Evolutionary conservation across 2,329 filamentous ascomycete species (phyloP), one percentile per base, ranked within the genome.

Genomic region (Ophiosphaerella narmari): DNA sequence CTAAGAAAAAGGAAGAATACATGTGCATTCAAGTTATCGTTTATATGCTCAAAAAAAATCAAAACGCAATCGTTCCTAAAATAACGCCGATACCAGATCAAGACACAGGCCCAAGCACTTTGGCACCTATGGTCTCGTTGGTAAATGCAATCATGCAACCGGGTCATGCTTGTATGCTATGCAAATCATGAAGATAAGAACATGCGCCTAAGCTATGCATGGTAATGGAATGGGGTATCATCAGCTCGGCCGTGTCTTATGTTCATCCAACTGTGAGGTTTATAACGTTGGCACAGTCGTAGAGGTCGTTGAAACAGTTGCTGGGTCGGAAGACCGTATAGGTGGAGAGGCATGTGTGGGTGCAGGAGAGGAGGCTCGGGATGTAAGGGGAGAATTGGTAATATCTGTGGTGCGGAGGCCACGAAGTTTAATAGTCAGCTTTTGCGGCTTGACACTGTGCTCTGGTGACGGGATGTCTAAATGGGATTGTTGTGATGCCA

Each of bases 71-170:
- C 18, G 44, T 42, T 42, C 21, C 31, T 31, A 33, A 42, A 46
- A 54, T 46, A 68, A 70, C 67, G 62, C 66, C 67, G 50, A 51
- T 63, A 61, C 63, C 61, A 60, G 53, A 49, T 45, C 57, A 58
- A 57, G 49, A 59, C 50, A 44, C 51, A 57, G 61, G 66, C 66
- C 68, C 68, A 70, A 71, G 68, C 68, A 70, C 68, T 71, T 71
- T 68, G 68, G 68, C 63, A 67, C 68, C 66, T 43, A 54, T 57
- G 54, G 44, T 56, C 54, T 60, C 55, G 55, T 53, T 58, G 52
- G 57, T 48, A 62, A 63, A 66, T 66, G 62, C 60, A 61, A 57
- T 52, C 31, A 50, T 55, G 51, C 44, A 49, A 42, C 50, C 55
- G 42, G 62, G 47, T 54, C 59, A 64, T 68, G 60, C 63, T 58